Evolutionary conservation across 192 early-diverging fungal genomes (phyloP).

Genomic region (Chytriomyces confervae): DNA sequence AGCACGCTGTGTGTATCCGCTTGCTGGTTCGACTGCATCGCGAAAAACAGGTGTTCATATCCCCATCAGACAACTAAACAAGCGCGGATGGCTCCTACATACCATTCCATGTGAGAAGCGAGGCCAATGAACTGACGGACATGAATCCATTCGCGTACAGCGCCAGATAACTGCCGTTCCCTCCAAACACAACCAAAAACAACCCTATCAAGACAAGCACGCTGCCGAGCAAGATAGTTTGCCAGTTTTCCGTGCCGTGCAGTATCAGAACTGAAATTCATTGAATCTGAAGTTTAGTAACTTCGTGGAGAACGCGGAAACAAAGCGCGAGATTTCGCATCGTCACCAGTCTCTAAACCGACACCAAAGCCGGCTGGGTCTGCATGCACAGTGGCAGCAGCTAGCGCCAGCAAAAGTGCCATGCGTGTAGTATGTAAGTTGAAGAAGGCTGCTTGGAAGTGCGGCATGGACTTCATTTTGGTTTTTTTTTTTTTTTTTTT

Average conservation of each 20-base stretch:
- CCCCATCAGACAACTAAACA: no score
- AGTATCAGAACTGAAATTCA: not conserved
- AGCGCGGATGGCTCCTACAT: not conserved
- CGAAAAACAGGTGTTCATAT: not conserved
- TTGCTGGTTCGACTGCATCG: slow-evolving; percentile 9
- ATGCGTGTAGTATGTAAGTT: not conserved
- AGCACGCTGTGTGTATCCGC: slow-evolving; percentile 16
- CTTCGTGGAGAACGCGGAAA: not conserved
- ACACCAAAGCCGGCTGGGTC: not conserved
- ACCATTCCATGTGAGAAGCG: slow-evolving; percentile 25
- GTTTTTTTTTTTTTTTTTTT: not conserved
- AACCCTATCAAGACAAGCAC: not conserved
- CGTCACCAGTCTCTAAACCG: not conserved
- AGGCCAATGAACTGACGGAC: not conserved
- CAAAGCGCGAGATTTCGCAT: not conserved
- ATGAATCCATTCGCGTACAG: slow-evolving; percentile 5
- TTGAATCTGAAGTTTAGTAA: not conserved
- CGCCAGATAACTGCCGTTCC: not conserved
- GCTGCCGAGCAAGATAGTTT: not conserved
- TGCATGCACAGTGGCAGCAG: not conserved
- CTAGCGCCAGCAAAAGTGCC: not conserved
- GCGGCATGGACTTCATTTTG: not conserved
- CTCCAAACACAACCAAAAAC: not conserved
- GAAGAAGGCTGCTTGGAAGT: not conserved
- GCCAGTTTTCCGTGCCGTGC: slow-evolving; percentile 4